Base-by-base conservation (phyloP, 345 rosid genomes). In the Gossypium turneri region DNA sequence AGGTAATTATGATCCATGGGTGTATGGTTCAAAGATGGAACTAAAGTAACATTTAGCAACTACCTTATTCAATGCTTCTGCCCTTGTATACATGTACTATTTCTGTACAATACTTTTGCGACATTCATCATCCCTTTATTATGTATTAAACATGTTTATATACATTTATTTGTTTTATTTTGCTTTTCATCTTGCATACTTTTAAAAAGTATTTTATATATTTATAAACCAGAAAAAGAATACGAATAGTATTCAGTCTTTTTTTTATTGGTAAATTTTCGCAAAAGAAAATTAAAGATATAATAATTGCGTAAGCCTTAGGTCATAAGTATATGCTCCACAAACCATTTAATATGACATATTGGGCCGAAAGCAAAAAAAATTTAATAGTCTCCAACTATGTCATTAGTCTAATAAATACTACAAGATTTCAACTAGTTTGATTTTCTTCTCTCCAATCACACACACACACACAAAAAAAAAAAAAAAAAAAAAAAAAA, bases 1-100 rank as follows among this genome's bases (percentile, higher is more conserved):
- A 59, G 47, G 72, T 62, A 63, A 79, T 79, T 70, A 74, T 79
- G 52, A 25, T 59, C 13, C 9, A 4, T 57, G 9, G 13, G 52
- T 12, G n/a, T 5, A 29, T 67, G 20, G 7, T 47, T 47, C 73
- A 15, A 67, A 13, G 22, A 17, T 25, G 45, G 8, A 59, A 3
- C 6, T 22, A 20, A 13, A 24, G 3, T 19, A 51, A 25, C 71
- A 63, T 27, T n/a, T 2, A 19, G 27, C 70, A 66, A 22, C 38
- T 60, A 59, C 52, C 51, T 12, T 24, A 22, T 67, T 44, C 51
- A 67, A 20, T 7, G 9, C 17, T 12, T 19, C 16, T 19, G 10
- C 2, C n/a, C 5, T 34, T 5, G 7, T 1, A 34, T 34, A 34
- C 41, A 34, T 5, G 7, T 34, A 34, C 41, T 34, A 1, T 34